A percentile compares a stretch with the other conserved stretches of the same genome.
Conservation (phyloP, 805 yeast genomes). For the Yarrowia bubula region DNA sequence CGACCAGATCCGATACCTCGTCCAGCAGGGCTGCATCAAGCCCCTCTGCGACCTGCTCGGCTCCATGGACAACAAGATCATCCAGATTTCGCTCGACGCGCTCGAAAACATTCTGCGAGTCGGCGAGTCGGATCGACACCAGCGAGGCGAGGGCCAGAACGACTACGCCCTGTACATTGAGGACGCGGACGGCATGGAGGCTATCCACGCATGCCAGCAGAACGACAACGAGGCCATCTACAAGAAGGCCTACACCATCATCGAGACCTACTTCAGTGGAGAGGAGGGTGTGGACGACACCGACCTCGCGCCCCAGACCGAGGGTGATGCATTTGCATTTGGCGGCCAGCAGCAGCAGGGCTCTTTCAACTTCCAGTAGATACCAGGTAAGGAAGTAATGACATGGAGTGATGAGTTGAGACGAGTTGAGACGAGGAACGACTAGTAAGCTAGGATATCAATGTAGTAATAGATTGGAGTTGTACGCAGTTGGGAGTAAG, state of each 20-base stretch:
- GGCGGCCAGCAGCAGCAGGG: slow-evolving; percentile 65
- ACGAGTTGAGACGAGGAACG: background rate
- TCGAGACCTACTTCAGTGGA: slow-evolving; percentile 85
- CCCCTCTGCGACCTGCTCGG: slow-evolving; percentile 91
- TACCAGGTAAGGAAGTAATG: slow-evolving; percentile 13
- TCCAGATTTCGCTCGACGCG: slow-evolving; percentile 94
- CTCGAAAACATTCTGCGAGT: slow-evolving; percentile 88
- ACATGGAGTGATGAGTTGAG: background rate
- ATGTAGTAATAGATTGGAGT: slow-evolving; percentile 24
- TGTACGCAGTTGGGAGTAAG: background rate
- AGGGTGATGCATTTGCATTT: slow-evolving; percentile 85
- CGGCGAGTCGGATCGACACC: slow-evolving; percentile 90
- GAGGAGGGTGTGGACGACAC: slow-evolving; percentile 68
- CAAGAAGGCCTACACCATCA: slow-evolving; percentile 83
- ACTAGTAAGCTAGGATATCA: slow-evolving; percentile 3
- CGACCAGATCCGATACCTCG: slow-evolving; percentile 89
- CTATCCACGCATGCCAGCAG: slow-evolving; percentile 87
- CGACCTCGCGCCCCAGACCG: slow-evolving; percentile 66
- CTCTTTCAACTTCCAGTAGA: slow-evolving; percentile 42
- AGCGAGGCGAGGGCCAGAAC: slow-evolving; percentile 64
- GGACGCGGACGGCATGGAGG: slow-evolving; percentile 98
- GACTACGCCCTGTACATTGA: slow-evolving; percentile 89
- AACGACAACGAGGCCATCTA: slow-evolving; percentile 90
- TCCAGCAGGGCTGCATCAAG: slow-evolving; percentile 92
- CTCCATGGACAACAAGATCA: slow-evolving; percentile 84